A percentile compares a stretch with the other conserved stretches of the same genome.
phyloP scores from a whole-genome alignment of 352 stramenopile species.

The Phytophthora ramorum region DNA sequence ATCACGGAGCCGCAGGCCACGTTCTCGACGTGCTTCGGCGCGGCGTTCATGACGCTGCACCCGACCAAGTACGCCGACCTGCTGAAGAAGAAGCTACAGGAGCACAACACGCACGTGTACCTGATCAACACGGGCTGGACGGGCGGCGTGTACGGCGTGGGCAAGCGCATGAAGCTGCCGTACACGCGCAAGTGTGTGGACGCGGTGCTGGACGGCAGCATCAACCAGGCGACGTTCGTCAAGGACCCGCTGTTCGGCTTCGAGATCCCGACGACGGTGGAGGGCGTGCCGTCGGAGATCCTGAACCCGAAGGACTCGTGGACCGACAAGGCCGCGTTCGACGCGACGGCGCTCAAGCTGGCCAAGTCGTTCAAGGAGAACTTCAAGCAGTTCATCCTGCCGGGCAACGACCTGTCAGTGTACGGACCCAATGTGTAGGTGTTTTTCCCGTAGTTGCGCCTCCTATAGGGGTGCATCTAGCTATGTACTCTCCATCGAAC shows the following conservation, averaged over 20 bases:
- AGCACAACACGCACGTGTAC: conserved; percentile 94
- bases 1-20: conserved; percentile 96
- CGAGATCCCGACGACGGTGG: conserved; percentile 66
- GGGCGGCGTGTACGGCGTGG: conserved; percentile 95
- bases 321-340: conserved; percentile 82
- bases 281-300: conserved; percentile 77
- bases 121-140: conserved; percentile 99
- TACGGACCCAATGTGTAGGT: conserved; percentile 61
- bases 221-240: conserved; percentile 68
- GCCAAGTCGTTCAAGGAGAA: conserved; percentile 82
- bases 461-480: not conserved
- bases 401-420: conserved; percentile 75
- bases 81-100: conserved; percentile 96
- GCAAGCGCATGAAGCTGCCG: conserved; percentile 97
- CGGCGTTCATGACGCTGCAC: conserved; percentile 97
- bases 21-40: conserved; percentile 98
- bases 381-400: conserved; percentile 88
- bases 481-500: not conserved
- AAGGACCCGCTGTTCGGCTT: conserved; percentile 81
- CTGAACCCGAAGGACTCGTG: conserved; percentile 80
- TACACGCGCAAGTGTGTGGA: conserved; percentile 83
- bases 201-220: conserved; percentile 73
- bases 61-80: conserved; percentile 97
- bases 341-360: conserved; percentile 77
- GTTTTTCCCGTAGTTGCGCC: too few species aligned